Percentiles rank a stretch among this genome's conserved stretches.
These are phyloP conservation scores for Trichothecium roseum DNA, from an alignment of 2,329 filamentous ascomycete species.

Conservation along the genomic window DNA sequence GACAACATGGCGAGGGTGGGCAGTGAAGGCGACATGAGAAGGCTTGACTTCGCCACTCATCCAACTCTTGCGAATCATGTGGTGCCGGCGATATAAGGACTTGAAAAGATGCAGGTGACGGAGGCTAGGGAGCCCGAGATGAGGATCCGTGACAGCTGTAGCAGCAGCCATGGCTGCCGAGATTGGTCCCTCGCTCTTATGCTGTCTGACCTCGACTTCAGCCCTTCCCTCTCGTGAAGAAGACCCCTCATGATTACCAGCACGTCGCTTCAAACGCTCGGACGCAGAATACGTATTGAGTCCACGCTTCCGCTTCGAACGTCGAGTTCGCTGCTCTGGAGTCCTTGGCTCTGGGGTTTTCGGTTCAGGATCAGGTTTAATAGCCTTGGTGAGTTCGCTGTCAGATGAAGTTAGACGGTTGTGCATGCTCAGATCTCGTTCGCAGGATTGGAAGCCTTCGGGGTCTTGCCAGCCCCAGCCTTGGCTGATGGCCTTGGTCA, in stretches of 20 bases:
- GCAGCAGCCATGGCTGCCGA: slow-evolving; percentile 81
- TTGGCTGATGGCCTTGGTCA: slow-evolving; percentile 76
- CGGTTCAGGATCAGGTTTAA: slow-evolving; percentile 29
- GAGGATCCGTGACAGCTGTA: slow-evolving; percentile 68
- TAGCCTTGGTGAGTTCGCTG: slow-evolving; percentile 33
- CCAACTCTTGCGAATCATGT: slow-evolving; percentile 87
- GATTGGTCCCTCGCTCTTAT: slow-evolving; percentile 70
- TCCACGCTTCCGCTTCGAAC: slow-evolving; percentile 46
- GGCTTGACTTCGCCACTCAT: slow-evolving; percentile 78
- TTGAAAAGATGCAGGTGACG: slow-evolving; percentile 89
- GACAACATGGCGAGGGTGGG: slow-evolving; percentile 91
- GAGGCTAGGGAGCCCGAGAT: slow-evolving; percentile 67
- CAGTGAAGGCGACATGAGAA: slow-evolving; percentile 88
- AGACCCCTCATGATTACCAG: slow-evolving; percentile 35
- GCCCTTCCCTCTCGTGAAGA: slow-evolving; percentile 29
- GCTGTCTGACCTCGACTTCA: slow-evolving; percentile 30
- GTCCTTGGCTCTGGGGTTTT: slow-evolving; percentile 26
- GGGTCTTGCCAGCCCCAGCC: slow-evolving; percentile 98
- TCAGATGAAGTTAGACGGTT: slow-evolving; percentile 42
- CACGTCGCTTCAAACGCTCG: slow-evolving; percentile 44
- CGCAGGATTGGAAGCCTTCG: slow-evolving; percentile 60
- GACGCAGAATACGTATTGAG: slow-evolving; percentile 31
- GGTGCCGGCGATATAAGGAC: slow-evolving; percentile 85
- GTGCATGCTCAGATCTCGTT: slow-evolving; percentile 64
- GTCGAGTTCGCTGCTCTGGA: no score